These are phyloP conservation scores for Arachnomyces sp. DNA, from an alignment of 2,329 filamentous ascomycete genomes.

Conservation along the genomic window DNA sequence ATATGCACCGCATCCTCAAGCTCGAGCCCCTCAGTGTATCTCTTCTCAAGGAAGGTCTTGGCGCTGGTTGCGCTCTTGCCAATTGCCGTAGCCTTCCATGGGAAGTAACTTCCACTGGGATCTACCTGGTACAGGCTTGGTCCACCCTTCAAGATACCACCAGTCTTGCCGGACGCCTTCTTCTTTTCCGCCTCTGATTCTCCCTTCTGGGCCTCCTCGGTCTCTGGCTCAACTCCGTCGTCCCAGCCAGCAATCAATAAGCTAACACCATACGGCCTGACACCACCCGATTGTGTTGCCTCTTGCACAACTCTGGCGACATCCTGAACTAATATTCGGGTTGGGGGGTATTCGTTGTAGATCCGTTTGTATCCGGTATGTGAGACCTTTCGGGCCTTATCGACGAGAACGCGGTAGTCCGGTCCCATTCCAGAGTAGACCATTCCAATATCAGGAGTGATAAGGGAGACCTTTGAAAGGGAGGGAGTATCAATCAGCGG, in stretches of 20 bases:
- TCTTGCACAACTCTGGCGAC: slow-evolving; percentile 98
- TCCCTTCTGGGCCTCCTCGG: slow-evolving; percentile 51
- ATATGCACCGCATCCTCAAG: slow-evolving; percentile 98
- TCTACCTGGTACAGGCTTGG: slow-evolving; percentile 98
- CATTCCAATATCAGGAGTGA: slow-evolving; percentile 99
- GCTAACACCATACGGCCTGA: slow-evolving; percentile 92
- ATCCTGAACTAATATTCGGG: slow-evolving; percentile 96
- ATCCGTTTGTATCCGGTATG: slow-evolving; percentile 99
- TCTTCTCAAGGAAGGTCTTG: slow-evolving; percentile 98
- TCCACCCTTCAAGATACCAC: slow-evolving; percentile 88
- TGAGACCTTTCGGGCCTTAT: slow-evolving; percentile 95
- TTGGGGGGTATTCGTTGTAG: slow-evolving; percentile 99
- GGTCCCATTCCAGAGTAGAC: slow-evolving; percentile 99
- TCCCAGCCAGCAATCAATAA: slow-evolving; percentile 96
- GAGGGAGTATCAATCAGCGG: slow-evolving; percentile 92
- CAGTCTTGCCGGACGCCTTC: slow-evolving; percentile 76
- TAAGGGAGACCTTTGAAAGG: slow-evolving; percentile 91
- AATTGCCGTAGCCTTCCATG: slow-evolving; percentile 98
- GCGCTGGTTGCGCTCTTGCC: slow-evolving; percentile 97
- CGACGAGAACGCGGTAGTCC: slow-evolving; percentile 93
- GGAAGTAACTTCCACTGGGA: slow-evolving; percentile 97
- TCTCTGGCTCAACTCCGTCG: slow-evolving; percentile 85
- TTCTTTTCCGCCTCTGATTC: slow-evolving; percentile 54
- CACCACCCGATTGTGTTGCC: slow-evolving; percentile 94
- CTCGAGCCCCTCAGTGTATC: slow-evolving; percentile 94